Evolutionary conservation across 73 alveolate genomes (phyloP).

Genomic region (Breviolum minutum): DNA sequence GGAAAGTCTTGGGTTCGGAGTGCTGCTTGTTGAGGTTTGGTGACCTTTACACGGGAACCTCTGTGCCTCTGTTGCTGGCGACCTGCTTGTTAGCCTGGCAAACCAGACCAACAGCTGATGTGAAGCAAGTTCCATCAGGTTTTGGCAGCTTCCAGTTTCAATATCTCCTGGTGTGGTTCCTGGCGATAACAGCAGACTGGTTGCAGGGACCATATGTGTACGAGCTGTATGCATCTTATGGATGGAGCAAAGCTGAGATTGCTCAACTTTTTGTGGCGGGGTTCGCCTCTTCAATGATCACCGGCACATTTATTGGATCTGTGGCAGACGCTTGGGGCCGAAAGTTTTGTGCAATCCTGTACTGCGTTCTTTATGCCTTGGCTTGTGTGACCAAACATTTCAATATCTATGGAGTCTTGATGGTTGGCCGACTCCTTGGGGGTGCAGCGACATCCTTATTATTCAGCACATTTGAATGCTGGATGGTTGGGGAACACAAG

Average conservation of each 20-base stretch:
- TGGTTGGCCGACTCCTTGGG: conserved; percentile 90
- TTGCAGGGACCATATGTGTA: conserved; percentile 94
- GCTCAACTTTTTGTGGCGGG: conserved; percentile 94
- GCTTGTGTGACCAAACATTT: conserved; percentile 90
- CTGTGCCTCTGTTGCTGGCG: conserved; percentile 45
- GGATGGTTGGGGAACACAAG: conserved; percentile 91
- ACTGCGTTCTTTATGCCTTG: conserved; percentile 49
- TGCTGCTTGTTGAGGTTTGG: conserved; percentile 22
- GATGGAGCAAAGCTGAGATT: conserved; percentile 74
- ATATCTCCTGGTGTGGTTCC: conserved; percentile 64
- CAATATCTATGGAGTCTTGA: conserved; percentile 41
- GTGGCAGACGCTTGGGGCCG: conserved; percentile 95
- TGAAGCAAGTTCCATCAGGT: conserved; percentile 32
- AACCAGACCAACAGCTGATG: conserved; percentile 71
- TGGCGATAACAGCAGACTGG: conserved; percentile 92
- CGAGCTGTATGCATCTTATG: conserved; percentile 82
- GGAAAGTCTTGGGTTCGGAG: background rate
- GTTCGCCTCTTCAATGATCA: conserved; percentile 75
- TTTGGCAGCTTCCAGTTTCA: conserved; percentile 43
- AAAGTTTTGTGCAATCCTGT: conserved; percentile 34
- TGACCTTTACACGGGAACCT: conserved; percentile 37
- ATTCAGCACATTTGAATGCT: conserved; percentile 77
- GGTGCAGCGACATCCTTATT: conserved; percentile 92
- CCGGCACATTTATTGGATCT: conserved; percentile 87
- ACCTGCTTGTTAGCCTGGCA: conserved; percentile 72